These are phyloP conservation scores for Fraxinus ornus DNA, from an alignment of 305 asterid genomes.

Conservation along the genomic window DNA sequence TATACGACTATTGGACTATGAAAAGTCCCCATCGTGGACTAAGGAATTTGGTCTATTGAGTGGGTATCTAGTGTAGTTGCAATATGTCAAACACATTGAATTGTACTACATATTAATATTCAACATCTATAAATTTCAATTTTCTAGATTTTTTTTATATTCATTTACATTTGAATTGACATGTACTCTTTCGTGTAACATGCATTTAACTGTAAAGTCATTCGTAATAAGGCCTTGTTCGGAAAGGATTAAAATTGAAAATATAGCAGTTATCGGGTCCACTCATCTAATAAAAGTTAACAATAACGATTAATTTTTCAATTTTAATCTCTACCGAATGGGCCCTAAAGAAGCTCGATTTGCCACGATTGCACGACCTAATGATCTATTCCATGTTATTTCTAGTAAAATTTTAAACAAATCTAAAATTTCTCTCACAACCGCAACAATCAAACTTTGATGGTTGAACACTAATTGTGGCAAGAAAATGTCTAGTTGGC, in stretches of 20 bases:
- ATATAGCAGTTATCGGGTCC: too few relatives aligned
- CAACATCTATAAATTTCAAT: not conserved
- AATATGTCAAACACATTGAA: not conserved
- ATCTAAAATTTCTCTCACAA: too few relatives aligned
- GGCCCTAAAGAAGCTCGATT: not conserved
- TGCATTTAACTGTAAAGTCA: not conserved
- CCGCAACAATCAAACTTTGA: not conserved
- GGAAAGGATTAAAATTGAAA: too few relatives aligned
- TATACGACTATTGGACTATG: not conserved
- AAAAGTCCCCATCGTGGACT: not conserved
- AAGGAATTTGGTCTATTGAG: not conserved
- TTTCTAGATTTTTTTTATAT: too few relatives aligned
- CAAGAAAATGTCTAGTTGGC: too few relatives aligned
- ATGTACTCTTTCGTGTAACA: not conserved
- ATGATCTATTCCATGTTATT: too few relatives aligned
- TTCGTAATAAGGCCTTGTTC: not conserved
- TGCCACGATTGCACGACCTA: not conserved
- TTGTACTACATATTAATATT: not conserved
- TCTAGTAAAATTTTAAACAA: not conserved
- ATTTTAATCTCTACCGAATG: too few relatives aligned
- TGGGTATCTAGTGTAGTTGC: not conserved
- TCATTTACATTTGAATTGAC: not conserved
- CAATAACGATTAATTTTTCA: too few relatives aligned
- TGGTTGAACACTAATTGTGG: not conserved
- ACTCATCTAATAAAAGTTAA: too few relatives aligned